phyloP scores from a whole-genome alignment of 192 early-diverging fungal genomes.

The Dissophora globulifera region DNA sequence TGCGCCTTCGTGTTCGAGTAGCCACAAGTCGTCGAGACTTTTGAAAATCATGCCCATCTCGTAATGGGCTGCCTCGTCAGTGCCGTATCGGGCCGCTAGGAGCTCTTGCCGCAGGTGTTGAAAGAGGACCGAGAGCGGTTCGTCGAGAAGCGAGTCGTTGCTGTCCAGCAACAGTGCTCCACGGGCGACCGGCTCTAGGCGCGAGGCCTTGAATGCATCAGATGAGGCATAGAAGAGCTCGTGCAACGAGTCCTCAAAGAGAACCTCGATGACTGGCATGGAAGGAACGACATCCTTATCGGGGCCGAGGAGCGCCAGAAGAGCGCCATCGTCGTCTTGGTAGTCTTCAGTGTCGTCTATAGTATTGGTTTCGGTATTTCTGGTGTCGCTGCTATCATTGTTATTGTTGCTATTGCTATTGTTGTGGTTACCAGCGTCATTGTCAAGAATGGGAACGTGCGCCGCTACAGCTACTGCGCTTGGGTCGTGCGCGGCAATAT shows the following conservation, averaged over 20 bases:
- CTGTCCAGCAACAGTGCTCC: conserved; percentile 3
- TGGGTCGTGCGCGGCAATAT: too few relatives aligned
- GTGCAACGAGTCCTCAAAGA: conserved; percentile 2
- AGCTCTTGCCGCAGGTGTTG: conserved; percentile 1
- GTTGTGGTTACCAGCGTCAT: too few relatives aligned
- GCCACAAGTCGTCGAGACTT: conserved; percentile 5
- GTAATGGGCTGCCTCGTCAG: conserved; percentile 7
- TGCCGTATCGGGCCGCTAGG: conserved; percentile 1
- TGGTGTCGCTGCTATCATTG: too few relatives aligned
- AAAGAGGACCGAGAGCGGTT: conserved; percentile 10
- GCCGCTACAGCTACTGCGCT: too few relatives aligned
- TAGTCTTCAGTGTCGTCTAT: too few relatives aligned
- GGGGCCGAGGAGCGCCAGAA: neutral
- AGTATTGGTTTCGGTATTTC: too few relatives aligned
- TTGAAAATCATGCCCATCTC: conserved; percentile 11
- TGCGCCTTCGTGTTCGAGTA: conserved; percentile 11
- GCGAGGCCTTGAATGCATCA: conserved; percentile 8
- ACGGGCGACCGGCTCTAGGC: neutral
- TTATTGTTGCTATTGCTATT: too few relatives aligned
- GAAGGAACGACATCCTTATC: conserved; percentile 9
- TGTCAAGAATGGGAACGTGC: too few relatives aligned
- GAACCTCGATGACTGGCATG: conserved; percentile 9
- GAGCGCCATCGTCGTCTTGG: neutral
- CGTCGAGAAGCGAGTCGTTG: conserved; percentile 6
- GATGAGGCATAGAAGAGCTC: conserved; percentile 17